Base-by-base conservation (phyloP, 2,329 filamentous ascomycete species). In the Neofusicoccum sp. region DNA sequence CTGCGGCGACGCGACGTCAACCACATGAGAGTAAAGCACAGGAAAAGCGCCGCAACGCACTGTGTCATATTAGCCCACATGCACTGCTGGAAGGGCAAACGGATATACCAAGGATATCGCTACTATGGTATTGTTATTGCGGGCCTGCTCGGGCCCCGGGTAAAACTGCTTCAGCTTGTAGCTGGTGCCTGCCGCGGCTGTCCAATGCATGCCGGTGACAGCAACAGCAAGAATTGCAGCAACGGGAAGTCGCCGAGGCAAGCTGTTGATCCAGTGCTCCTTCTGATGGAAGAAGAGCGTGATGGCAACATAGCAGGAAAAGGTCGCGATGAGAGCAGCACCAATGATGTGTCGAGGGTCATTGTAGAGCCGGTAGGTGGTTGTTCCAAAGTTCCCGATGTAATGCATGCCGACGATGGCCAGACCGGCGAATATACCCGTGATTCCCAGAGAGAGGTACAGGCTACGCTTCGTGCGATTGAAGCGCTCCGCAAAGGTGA, bases 181-280 rank as follows among this genome's bases (percentile, higher is more conserved):
- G 7, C 76, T 73, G 3, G 91, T 95, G 14, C 90, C 90, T 9
- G 85, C 83, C 3, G 89, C 84, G 36, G 89, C 92, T 62, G 89
- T 89, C 89, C 91, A 96, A 77, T 96, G 92, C 92, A 96, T 95
- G 1, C 90, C 91, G 8, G 89, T 93, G 2, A 95, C 90, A 44
- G 89, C 91, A 14, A 85, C 81, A 7, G 90, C 89, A 44, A 96
- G 81, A 16, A 93, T 76, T 49, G 86, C 77, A 8, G 89, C 89
- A 65, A 88, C 91, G 2, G 87, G 69, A 8, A 83, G 76, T 64
- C 91, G 83, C 72, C 92, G 91, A 89, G 89, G 93, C 85, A 89
- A 92, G 14, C 85, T 86, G 69, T 88, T 89, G 54, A 89, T 90
- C 91, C 92, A 96, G 14, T 85, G 84, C 14, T 89, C 86, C 66